These are phyloP conservation scores for Diospyros kaki DNA, from an alignment of 148 eudicot species.

Conservation along the genomic window DNA sequence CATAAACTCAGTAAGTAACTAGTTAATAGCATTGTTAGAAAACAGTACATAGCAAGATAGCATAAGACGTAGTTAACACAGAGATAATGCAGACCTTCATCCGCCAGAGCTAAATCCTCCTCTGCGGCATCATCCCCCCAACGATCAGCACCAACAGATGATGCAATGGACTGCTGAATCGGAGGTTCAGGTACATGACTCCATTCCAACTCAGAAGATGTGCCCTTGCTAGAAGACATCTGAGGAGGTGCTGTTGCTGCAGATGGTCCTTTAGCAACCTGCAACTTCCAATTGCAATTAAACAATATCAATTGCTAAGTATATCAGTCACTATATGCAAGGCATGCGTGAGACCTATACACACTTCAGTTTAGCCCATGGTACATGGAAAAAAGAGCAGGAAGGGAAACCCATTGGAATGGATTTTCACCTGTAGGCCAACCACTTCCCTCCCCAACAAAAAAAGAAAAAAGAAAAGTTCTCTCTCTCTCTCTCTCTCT, in stretches of 20 bases:
- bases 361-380: background rate
- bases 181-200: constrained; percentile 41
- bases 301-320: constrained; percentile 14
- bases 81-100: constrained; percentile 49
- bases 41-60: background rate
- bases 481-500: no score
- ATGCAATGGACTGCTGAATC: constrained; percentile 45
- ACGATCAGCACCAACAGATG: constrained; percentile 44
- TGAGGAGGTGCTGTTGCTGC: constrained; percentile 35
- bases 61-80: background rate
- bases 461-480: no score
- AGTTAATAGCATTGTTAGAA: background rate
- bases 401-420: no score
- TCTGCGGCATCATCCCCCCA: constrained; percentile 43
- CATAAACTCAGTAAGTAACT: background rate
- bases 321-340: background rate
- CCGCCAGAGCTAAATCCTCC: constrained; percentile 49
- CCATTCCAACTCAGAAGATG: constrained; percentile 58
- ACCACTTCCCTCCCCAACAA: no score
- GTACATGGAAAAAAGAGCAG: background rate
- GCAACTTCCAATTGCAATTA: constrained; percentile 39
- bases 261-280: constrained; percentile 71
- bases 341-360: background rate
- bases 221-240: constrained; percentile 37
- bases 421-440: no score